Evolutionary conservation across 139 green algal species (phyloP).

Genomic region (Closterium sp.): DNA sequence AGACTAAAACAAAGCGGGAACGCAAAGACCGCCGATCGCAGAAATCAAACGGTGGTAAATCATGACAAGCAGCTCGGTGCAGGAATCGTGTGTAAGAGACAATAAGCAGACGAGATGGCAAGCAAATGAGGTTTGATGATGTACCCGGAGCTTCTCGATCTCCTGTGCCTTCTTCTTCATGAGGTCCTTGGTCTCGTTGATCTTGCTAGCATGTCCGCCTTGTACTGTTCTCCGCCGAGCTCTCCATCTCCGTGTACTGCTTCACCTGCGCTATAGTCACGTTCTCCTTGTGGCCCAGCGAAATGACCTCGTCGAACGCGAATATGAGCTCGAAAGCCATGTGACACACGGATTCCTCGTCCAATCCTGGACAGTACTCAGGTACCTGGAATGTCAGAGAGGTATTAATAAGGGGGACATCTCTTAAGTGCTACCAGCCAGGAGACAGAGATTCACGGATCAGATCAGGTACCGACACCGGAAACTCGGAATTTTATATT

Average conservation of each 20-base stretch:
- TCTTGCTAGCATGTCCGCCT: conserved; percentile 96
- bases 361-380: conserved; percentile 55
- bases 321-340: conserved; percentile 98
- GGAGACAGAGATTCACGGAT: not conserved
- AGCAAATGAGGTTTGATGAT: conserved; percentile 51
- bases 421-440: not conserved
- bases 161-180: conserved; percentile 95
- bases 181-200: conserved; percentile 83
- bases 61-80: no score
- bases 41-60: not conserved
- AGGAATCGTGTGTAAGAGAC: not conserved
- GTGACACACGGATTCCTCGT: conserved; percentile 79
- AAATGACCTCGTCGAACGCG: conserved; percentile 98
- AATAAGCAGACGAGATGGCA: no score
- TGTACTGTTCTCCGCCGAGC: conserved; percentile 98
- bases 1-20: not conserved
- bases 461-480: not conserved
- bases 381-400: conserved; percentile 29
- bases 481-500: not conserved
- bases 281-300: conserved; percentile 88
- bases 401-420: not conserved
- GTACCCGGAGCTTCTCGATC: conserved; percentile 90
- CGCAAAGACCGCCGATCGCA: not conserved
- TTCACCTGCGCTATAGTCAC: conserved; percentile 82
- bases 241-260: conserved; percentile 98